Evolutionary conservation across 2,329 filamentous ascomycete genomes (phyloP).

Genomic region (Eurotiales sp.): DNA sequence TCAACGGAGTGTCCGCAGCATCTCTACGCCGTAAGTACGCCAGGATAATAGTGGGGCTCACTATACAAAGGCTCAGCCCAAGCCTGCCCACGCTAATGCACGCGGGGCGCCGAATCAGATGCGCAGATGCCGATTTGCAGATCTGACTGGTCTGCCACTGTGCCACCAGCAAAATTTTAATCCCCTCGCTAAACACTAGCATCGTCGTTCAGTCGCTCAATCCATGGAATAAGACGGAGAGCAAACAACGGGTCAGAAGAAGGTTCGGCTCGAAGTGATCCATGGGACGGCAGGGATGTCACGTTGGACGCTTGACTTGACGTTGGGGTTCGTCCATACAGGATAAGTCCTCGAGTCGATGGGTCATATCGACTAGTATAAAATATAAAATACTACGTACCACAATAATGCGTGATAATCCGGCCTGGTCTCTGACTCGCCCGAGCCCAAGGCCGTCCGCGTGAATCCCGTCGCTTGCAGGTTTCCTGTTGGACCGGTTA

Average conservation of each 20-base stretch:
- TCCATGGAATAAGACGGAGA: slow-evolving; percentile 1
- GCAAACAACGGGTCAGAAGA: slow-evolving; percentile 7
- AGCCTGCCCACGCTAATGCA: slow-evolving; percentile 15
- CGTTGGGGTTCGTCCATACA: neutral
- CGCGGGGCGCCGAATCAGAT: slow-evolving; percentile 14
- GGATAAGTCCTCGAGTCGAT: neutral
- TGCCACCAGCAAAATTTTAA: no score
- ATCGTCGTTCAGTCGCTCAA: no score
- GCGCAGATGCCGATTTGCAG: neutral
- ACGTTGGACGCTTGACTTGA: no score
- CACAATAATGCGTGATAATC: no score
- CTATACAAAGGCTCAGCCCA: slow-evolving; percentile 13
- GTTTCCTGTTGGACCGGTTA: no score
- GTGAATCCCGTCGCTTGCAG: no score
- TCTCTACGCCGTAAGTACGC: no score
- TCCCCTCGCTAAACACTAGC: no score
- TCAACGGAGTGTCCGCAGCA: neutral
- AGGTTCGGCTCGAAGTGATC: slow-evolving; percentile 12
- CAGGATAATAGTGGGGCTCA: neutral
- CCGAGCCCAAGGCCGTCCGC: no score
- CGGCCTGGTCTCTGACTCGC: no score
- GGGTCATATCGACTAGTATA: neutral
- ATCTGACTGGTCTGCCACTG: slow-evolving; percentile 12
- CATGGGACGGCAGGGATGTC: neutral
- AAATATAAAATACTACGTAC: no score